phyloP scores from a whole-genome alignment of 179 eudicot species.

The Nepenthes alata region DNA sequence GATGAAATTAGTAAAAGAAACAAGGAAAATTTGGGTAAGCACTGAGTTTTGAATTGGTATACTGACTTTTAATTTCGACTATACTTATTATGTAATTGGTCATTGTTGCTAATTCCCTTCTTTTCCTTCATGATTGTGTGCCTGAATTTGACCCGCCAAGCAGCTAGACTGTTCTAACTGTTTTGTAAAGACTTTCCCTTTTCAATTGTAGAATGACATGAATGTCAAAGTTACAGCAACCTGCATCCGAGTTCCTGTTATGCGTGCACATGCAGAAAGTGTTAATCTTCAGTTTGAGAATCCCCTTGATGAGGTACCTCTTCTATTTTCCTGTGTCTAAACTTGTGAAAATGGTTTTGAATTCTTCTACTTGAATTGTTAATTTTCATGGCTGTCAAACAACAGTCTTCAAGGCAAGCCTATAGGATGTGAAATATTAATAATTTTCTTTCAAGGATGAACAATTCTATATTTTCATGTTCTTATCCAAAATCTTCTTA shows the following conservation, averaged over 20 bases:
- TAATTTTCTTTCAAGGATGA: too few species aligned
- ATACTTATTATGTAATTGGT: background rate
- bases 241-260: slow-evolving; percentile 92
- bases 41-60: background rate
- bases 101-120: slow-evolving; percentile 4
- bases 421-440: too few species aligned
- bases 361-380: background rate
- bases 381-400: background rate
- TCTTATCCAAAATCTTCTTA: too few species aligned
- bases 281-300: slow-evolving; percentile 85
- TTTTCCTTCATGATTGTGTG: too few species aligned
- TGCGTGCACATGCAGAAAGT: slow-evolving; percentile 99
- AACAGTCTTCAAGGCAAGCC: too few species aligned
- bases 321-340: background rate
- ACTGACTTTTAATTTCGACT: background rate
- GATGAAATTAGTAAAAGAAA: slow-evolving; percentile 92
- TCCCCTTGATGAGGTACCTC: slow-evolving; percentile 83
- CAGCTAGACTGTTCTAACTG: background rate
- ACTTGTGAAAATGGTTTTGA: background rate
- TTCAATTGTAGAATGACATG: slow-evolving; percentile 38
- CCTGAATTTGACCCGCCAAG: background rate
- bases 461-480: too few species aligned
- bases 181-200: background rate
- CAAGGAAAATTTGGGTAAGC: slow-evolving; percentile 94
- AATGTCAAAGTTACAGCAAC: slow-evolving; percentile 88